These are phyloP conservation scores for Kodamaea anthophila DNA, from an alignment of 1,139 yeast species.

Conservation along the genomic window DNA sequence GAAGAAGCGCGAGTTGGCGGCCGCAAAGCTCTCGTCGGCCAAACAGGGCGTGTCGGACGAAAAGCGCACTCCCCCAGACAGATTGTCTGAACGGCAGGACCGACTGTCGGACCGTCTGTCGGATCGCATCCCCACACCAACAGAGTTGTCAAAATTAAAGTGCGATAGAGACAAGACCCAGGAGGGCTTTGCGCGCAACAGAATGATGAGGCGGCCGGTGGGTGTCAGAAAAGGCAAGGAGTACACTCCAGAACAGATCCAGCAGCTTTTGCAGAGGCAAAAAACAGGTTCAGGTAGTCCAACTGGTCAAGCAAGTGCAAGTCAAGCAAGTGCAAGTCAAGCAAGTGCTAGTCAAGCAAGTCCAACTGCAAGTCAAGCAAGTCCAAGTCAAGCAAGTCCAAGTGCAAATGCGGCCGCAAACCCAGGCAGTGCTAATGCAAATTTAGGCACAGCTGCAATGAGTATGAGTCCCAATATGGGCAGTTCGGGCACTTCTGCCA, in stretches of 20 bases:
- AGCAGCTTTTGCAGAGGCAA: conserved; percentile 48
- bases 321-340: conserved; percentile 4
- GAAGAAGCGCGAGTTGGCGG: conserved; percentile 68
- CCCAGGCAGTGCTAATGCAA: conserved; percentile 2
- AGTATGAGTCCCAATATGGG: too few species aligned
- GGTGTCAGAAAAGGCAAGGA: too few species aligned
- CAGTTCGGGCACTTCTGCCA: too few species aligned
- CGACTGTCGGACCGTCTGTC: conserved; percentile 15
- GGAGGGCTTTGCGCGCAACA: conserved; percentile 50
- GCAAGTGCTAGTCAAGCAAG: too few species aligned
- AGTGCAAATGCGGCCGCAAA: conserved; percentile 1
- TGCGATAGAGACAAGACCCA: conserved; percentile 82
- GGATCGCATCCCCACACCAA: conserved; percentile 65
- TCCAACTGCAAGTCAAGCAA: too few species aligned
- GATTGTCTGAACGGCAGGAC: not conserved
- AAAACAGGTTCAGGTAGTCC: conserved; percentile 24
- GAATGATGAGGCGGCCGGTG: too few species aligned
- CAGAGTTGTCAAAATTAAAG: conserved; percentile 74
- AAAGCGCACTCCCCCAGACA: not conserved
- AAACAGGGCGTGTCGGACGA: conserved; percentile 17
- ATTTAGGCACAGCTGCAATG: conserved; percentile 1
- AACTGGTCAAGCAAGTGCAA: conserved; percentile 4
- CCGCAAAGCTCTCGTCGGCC: conserved; percentile 27
- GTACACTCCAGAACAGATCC: conserved; percentile 51
- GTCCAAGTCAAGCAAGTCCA: conserved; percentile 9